A percentile compares a stretch with the other conserved stretches of the same genome.
Conservation (phyloP, 768 basidiomycete genomes). For the Omphalotus guepiniiformis region DNA sequence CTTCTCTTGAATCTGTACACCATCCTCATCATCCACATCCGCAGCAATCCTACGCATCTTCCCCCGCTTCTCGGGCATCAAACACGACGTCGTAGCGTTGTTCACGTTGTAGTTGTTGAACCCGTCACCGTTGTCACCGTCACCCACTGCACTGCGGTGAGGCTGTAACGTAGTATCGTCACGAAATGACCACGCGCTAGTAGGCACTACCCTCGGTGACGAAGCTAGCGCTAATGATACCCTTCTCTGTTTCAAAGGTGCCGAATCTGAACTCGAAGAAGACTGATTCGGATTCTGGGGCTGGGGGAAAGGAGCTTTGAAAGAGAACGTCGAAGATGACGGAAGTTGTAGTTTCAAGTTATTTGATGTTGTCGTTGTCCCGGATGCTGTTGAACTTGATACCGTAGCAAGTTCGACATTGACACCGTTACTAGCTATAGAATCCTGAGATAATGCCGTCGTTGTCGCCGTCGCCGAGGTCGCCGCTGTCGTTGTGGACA, state of each 20-base stretch:
- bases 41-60: slow-evolving; percentile 56
- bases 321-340: slow-evolving; percentile 56
- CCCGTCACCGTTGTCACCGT: no score
- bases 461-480: neutral
- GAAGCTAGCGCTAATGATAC: slow-evolving; percentile 70
- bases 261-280: slow-evolving; percentile 17
- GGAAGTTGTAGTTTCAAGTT: slow-evolving; percentile 21
- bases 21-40: slow-evolving; percentile 29
- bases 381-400: no score
- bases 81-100: slow-evolving; percentile 13
- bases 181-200: slow-evolving; percentile 63
- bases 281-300: no score
- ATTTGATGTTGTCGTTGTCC: neutral
- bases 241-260: slow-evolving; percentile 53
- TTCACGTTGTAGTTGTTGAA: no score
- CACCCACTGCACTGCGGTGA: slow-evolving; percentile 36
- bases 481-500: neutral
- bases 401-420: neutral
- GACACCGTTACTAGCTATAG: neutral
- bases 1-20: slow-evolving; percentile 48
- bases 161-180: slow-evolving; percentile 68
- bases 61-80: slow-evolving; percentile 49
- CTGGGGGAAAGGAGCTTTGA: slow-evolving; percentile 53
- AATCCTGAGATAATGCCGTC: neutral
- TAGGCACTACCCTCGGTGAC: slow-evolving; percentile 59